phyloP scores from a whole-genome alignment of 345 rosid species.

The rapeseed (Brassica napus) region DNA sequence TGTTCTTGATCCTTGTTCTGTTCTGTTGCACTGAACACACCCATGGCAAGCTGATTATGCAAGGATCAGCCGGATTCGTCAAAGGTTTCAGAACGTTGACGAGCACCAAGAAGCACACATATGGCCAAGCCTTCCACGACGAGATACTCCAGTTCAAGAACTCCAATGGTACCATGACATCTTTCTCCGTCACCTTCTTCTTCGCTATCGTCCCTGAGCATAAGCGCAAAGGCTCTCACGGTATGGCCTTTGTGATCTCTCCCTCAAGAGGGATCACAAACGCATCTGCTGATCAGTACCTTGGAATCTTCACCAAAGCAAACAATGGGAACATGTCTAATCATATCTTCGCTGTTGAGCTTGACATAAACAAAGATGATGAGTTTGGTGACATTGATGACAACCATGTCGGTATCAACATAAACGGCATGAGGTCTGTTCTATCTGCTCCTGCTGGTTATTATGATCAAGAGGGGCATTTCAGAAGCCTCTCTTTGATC shows the following conservation, averaged over 20 bases:
- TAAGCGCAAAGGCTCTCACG: slow-evolving; percentile 65
- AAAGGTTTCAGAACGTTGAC: slow-evolving; percentile 58
- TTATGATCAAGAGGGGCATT: neutral
- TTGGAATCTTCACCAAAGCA: slow-evolving; percentile 55
- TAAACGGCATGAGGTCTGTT: neutral
- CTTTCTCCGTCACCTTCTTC: slow-evolving; percentile 74
- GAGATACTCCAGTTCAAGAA: slow-evolving; percentile 50
- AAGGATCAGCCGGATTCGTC: neutral
- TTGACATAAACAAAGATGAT: neutral
- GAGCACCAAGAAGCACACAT: slow-evolving; percentile 42
- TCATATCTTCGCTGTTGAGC: neutral
- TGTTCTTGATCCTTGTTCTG: slow-evolving; percentile 1
- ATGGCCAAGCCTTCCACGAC: slow-evolving; percentile 73
- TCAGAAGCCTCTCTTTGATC: neutral
- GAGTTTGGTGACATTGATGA: neutral
- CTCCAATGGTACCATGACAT: slow-evolving; percentile 42
- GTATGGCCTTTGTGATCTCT: slow-evolving; percentile 71
- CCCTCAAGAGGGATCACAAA: slow-evolving; percentile 47
- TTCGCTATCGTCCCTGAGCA: slow-evolving; percentile 64
- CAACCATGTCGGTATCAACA: neutral
- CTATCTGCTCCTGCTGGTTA: neutral
- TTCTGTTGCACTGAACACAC: neutral
- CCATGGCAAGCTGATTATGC: neutral
- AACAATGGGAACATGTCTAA: slow-evolving; percentile 55
- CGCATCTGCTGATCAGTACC: slow-evolving; percentile 62